Percentiles rank a stretch among this genome's conserved stretches.
These are phyloP conservation scores for Moniliella sp. DNA, from an alignment of 1,284 basidiomycete genomes.

Conservation along the genomic window DNA sequence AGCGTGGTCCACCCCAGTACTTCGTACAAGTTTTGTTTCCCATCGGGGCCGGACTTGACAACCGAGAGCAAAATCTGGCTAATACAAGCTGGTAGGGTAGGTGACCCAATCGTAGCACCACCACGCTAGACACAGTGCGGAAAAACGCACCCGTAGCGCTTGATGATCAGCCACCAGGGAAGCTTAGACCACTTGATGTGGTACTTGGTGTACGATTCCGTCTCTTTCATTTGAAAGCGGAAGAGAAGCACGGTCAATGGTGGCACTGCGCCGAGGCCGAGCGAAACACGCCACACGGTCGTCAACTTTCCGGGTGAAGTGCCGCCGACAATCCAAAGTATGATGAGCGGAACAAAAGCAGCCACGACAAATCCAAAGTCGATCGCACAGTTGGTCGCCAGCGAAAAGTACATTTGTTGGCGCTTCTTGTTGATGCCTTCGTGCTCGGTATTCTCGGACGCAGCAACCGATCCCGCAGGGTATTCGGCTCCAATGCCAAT, in stretches of 20 bases:
- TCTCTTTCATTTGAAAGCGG: slow-evolving; percentile 65
- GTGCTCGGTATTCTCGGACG: slow-evolving; percentile 62
- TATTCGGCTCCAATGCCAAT: slow-evolving; percentile 58
- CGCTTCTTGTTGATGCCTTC: slow-evolving; percentile 51
- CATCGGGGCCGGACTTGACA: slow-evolving; percentile 34
- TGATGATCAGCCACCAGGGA: slow-evolving; percentile 63
- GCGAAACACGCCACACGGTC: slow-evolving; percentile 47
- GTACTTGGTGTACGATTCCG: slow-evolving; percentile 44
- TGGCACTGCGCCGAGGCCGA: slow-evolving; percentile 67
- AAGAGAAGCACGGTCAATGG: slow-evolving; percentile 61
- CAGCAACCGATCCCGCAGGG: slow-evolving; percentile 80
- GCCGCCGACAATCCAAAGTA: slow-evolving; percentile 42
- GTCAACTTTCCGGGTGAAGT: slow-evolving; percentile 30
- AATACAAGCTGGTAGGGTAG: too few relatives aligned
- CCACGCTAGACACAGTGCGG: slow-evolving; percentile 54
- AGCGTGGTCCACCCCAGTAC: slow-evolving; percentile 32
- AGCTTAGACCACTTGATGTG: slow-evolving; percentile 52
- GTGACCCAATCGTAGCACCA: slow-evolving; percentile 55
- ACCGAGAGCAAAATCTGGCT: slow-evolving; percentile 57
- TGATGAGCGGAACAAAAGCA: slow-evolving; percentile 54
- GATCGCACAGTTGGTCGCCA: slow-evolving; percentile 58
- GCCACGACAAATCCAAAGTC: slow-evolving; percentile 66
- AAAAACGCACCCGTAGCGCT: slow-evolving; percentile 53
- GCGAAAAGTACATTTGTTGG: slow-evolving; percentile 65
- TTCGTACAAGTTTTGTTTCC: slow-evolving; percentile 6